A percentile compares a stretch with the other conserved stretches of the same genome.
phyloP scores from a whole-genome alignment of 352 stramenopile genomes.

The Pythium angustatum region DNA sequence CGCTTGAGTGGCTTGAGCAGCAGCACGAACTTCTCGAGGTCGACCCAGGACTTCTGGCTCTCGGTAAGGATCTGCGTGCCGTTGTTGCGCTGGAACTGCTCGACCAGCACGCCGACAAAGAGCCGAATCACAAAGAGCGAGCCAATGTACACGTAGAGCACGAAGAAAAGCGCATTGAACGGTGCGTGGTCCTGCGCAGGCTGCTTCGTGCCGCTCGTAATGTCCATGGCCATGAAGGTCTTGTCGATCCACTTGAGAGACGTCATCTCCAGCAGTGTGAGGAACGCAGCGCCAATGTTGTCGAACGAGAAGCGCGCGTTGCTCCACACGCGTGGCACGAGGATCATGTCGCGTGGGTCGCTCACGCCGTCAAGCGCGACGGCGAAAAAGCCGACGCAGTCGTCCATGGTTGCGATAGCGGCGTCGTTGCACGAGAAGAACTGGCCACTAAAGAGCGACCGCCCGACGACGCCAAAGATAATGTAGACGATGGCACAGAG shows the following conservation, averaged over 20 bases:
- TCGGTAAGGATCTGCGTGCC: constrained; percentile 80
- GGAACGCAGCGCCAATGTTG: constrained; percentile 62
- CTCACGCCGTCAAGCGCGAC: constrained; percentile 45
- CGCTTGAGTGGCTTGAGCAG: constrained; percentile 61
- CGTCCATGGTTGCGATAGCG: constrained; percentile 31
- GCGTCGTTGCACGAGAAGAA: constrained; percentile 73
- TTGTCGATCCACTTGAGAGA: constrained; percentile 85
- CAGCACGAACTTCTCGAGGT: constrained; percentile 79
- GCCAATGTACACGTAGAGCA: constrained; percentile 76
- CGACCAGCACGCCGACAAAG: constrained; percentile 78
- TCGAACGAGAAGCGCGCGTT: constrained; percentile 81
- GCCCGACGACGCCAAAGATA: constrained; percentile 71
- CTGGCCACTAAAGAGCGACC: constrained; percentile 63
- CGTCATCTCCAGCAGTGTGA: constrained; percentile 77
- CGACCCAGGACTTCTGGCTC: constrained; percentile 78
- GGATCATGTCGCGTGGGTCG: constrained; percentile 40
- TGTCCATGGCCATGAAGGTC: constrained; percentile 74
- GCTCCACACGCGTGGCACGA: constrained; percentile 64
- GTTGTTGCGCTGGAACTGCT: constrained; percentile 86
- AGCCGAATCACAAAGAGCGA: constrained; percentile 78
- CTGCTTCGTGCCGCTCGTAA: constrained; percentile 46
- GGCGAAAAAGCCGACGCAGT: constrained; percentile 64
- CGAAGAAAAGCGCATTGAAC: constrained; percentile 63
- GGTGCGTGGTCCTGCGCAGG: constrained; percentile 49
- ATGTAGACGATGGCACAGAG: constrained; percentile 78